Percentiles rank a stretch among this genome's conserved stretches.
Evolutionary conservation across 2,329 filamentous ascomycete genomes (phyloP).

Genomic region (Trichoderma polysporum): DNA sequence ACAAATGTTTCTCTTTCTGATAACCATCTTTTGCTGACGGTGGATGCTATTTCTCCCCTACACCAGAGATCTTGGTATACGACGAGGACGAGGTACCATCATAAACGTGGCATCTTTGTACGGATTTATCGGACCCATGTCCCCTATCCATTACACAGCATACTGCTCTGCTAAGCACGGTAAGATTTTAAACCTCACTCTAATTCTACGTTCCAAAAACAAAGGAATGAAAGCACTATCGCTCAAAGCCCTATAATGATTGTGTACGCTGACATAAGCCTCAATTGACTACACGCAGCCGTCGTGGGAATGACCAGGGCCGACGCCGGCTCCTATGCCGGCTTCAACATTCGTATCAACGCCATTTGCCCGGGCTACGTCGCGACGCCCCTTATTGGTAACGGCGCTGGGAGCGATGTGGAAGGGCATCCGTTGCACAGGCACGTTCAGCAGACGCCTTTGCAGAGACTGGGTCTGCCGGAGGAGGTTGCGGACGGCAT

Average conservation of each 20-base stretch:
- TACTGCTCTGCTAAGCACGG: conserved; percentile 56
- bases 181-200: background rate
- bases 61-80: conserved; percentile 35
- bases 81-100: conserved; percentile 49
- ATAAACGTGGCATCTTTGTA: conserved; percentile 56
- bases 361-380: conserved; percentile 58
- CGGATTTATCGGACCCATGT: conserved; percentile 44
- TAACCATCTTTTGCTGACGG: background rate
- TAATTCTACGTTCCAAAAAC: background rate
- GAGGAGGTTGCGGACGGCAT: conserved; percentile 57
- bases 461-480: conserved; percentile 46
- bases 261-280: background rate
- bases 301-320: conserved; percentile 54
- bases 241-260: background rate
- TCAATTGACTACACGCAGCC: conserved; percentile 23
- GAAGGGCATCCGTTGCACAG: conserved; percentile 31
- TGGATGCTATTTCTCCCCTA: background rate
- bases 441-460: conserved; percentile 46
- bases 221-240: background rate
- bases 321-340: conserved; percentile 53
- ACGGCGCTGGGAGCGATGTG: conserved; percentile 25
- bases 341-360: conserved; percentile 56
- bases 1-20: too few species aligned
- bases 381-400: conserved; percentile 39
- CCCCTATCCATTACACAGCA: conserved; percentile 40